Evolutionary conservation across 225 moss, liverwort and hornwort species (phyloP).

Genomic region (Rhytidiadelphus loreus): DNA sequence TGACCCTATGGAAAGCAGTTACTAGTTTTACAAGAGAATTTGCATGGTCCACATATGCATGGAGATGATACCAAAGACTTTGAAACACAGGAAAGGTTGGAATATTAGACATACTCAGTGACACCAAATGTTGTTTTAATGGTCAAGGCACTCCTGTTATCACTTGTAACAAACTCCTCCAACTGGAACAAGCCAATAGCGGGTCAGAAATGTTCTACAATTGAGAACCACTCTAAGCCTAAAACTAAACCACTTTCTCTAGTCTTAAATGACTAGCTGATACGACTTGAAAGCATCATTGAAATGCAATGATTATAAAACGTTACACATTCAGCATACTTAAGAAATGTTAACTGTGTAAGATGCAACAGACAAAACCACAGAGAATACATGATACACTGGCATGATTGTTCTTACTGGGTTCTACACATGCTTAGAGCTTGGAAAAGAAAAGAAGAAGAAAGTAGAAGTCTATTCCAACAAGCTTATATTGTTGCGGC

Average conservation of each 20-base stretch:
- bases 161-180: conserved; percentile 82
- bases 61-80: not conserved
- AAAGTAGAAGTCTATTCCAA: not conserved
- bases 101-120: conserved; percentile 55
- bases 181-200: conserved; percentile 37
- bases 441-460: not conserved
- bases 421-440: not conserved
- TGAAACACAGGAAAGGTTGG: not conserved
- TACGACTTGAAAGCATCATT: not conserved
- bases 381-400: not conserved
- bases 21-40: not conserved
- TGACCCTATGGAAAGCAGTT: not conserved
- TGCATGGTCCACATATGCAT: not conserved
- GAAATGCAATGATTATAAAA: not conserved
- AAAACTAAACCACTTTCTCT: not conserved
- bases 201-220: not conserved
- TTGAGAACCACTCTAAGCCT: not conserved
- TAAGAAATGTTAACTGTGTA: not conserved
- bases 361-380: not conserved
- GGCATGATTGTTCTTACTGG: not conserved
- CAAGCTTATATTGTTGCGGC: not conserved
- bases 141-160: conserved; percentile 57
- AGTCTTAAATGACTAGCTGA: not conserved
- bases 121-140: conserved; percentile 95
- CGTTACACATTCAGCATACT: not conserved